Evolutionary conservation across 345 rosid species (phyloP).

Genomic region (Trapa incisa): DNA sequence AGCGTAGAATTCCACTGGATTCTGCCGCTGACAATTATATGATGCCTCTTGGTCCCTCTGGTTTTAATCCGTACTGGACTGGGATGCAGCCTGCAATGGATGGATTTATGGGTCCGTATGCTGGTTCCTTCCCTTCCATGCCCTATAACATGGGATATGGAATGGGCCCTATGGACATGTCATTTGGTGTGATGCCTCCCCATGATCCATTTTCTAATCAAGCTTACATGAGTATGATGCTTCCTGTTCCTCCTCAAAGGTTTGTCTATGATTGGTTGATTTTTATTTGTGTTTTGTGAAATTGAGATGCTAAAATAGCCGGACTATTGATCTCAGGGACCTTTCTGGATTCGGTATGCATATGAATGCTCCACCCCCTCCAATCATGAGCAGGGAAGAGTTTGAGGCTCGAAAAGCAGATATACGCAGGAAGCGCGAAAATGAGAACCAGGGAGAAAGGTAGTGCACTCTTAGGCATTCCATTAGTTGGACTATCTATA

Average conservation of each 20-base stretch:
- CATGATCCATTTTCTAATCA: conserved; percentile 53
- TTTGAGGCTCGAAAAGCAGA: conserved; percentile 85
- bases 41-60: conserved; percentile 74
- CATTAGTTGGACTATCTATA: not conserved
- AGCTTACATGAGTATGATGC: conserved; percentile 41
- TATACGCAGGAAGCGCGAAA: conserved; percentile 72
- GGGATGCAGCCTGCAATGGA: conserved; percentile 79
- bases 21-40: conserved; percentile 52
- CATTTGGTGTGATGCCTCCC: conserved; percentile 43
- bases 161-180: conserved; percentile 48
- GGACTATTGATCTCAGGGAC: conserved; percentile 37
- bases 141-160: conserved; percentile 57
- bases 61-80: conserved; percentile 57
- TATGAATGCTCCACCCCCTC: conserved; percentile 29
- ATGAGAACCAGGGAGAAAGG: conserved; percentile 71
- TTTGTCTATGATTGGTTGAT: not conserved
- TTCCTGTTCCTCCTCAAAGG: conserved; percentile 15
- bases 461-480: conserved; percentile 10
- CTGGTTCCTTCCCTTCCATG: conserved; percentile 42
- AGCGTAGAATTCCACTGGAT: conserved; percentile 63
- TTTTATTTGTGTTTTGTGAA: not conserved
- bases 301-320: not conserved
- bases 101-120: conserved; percentile 40
- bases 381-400: conserved; percentile 89
- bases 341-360: conserved; percentile 55